Conservation (phyloP, 345 rosid species). For the Melaleuca quinquenervia region DNA sequence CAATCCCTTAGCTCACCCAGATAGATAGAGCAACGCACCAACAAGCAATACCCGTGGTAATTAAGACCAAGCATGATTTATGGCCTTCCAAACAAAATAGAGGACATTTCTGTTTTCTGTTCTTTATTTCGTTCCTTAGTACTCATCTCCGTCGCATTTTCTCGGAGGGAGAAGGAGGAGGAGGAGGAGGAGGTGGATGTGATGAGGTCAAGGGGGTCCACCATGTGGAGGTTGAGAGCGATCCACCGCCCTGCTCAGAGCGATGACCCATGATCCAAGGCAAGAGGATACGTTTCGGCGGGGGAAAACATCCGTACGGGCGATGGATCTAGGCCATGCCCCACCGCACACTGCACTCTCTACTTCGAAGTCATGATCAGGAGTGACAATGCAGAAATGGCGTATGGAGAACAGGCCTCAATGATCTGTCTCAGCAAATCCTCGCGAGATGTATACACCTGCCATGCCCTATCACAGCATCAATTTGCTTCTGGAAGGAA, state of each 20-base stretch:
- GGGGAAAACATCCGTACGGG: neutral
- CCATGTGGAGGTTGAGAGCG: neutral
- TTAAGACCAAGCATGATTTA: neutral
- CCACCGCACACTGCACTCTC: neutral
- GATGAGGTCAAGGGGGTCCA: neutral
- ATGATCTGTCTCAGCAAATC: neutral
- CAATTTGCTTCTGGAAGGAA: neutral
- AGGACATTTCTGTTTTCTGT: neutral
- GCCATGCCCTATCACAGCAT: neutral
- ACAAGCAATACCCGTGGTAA: neutral
- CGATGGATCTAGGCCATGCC: neutral
- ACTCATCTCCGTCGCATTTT: neutral
- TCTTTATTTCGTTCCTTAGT: neutral
- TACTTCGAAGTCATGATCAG: neutral
- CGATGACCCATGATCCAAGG: neutral
- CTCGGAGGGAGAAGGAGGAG: too few relatives aligned
- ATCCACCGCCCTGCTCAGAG: neutral
- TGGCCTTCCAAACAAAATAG: too few relatives aligned
- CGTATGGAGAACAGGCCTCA: neutral
- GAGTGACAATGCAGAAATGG: neutral
- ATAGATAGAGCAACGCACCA: neutral
- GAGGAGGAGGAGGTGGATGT: neutral
- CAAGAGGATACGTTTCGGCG: neutral
- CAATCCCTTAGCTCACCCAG: neutral
- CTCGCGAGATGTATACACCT: neutral